Conservation (phyloP, 495 filamentous ascomycete species). For the Aspergillus leporis region DNA sequence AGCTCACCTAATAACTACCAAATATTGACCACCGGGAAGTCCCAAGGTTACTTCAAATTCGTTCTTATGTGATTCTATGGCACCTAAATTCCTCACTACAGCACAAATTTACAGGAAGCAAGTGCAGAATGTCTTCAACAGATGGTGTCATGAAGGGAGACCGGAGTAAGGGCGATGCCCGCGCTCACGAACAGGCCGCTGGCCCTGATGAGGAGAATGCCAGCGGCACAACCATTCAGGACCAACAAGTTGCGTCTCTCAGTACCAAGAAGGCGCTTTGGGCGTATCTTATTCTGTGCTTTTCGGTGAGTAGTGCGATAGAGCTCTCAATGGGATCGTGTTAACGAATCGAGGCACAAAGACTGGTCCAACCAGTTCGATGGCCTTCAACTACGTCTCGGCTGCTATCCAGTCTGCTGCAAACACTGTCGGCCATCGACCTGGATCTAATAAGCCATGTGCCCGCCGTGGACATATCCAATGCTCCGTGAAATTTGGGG, state of each 20-base stretch:
- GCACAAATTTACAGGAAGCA: too few species aligned
- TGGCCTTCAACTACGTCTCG: neutral
- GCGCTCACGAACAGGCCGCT: neutral
- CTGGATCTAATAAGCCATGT: neutral
- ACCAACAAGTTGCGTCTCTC: neutral
- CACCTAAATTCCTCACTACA: neutral
- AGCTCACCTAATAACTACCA: too few species aligned
- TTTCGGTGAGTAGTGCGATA: neutral
- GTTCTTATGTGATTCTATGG: too few species aligned
- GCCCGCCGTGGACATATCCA: neutral
- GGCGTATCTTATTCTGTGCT: neutral
- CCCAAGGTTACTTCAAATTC: too few species aligned
- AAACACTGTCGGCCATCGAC: neutral
- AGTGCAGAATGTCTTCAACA: neutral
- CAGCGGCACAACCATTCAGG: neutral
- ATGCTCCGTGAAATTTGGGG: neutral
- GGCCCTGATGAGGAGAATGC: neutral
- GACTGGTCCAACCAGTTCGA: neutral
- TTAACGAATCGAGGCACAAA: too few species aligned
- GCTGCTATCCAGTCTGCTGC: neutral
- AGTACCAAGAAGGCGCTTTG: neutral
- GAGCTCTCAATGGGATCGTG: too few species aligned
- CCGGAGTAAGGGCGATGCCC: neutral
- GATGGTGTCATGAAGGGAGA: neutral
- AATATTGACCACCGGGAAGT: too few species aligned